Evolutionary conservation across 345 rosid species (phyloP), one percentile per base, ranked within the genome.

Genomic region (Acer campestre): DNA sequence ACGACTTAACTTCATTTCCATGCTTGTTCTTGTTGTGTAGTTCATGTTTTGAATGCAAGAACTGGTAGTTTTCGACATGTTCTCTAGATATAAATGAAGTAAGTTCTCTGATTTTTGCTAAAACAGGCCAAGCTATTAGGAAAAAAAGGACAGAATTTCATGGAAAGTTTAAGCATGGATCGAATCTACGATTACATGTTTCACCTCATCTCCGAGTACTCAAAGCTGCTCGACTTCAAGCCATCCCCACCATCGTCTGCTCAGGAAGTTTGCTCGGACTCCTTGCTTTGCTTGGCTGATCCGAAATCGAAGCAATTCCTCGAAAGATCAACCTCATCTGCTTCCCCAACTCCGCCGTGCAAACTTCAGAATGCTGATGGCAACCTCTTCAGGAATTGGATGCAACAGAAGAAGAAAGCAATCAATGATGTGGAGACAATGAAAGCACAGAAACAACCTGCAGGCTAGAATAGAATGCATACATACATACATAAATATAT

Each of bases 131-230:
- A 85, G 78, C 79, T 72, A 69, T 90, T 93, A 27, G 99, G 98
- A 25, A 86, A 87, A 86, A 80, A 84, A 65, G 99, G 96, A 63
- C 99, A 93, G 63, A 73, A 81, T 53, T 86, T 88, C 77, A 93
- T 93, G 98, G 93, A 85, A 80, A 85, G 85, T 77, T 78, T 91
- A 56, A 91, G 73, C 62, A 88, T 93, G 96, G 89, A 91, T 72
- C 61, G 89, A 48, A 82, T 95, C 14, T 93, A 93, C 56, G 97
- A 93, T 81, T 95, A 93, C 88, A 91, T 92, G 97, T 89, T 86
- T 83, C 92, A 95, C 82, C 94, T 95, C 68, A 86, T 95, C 72
- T 63, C 62, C 1, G 93, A 90, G 82, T 93, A 93, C 83, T 82
- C 99, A 46, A 93, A 91, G 88, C 87, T 95, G 85, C 94, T 80